phyloP scores from a whole-genome alignment of 78 protist species.

The Dictyostelium brefeldianum region DNA sequence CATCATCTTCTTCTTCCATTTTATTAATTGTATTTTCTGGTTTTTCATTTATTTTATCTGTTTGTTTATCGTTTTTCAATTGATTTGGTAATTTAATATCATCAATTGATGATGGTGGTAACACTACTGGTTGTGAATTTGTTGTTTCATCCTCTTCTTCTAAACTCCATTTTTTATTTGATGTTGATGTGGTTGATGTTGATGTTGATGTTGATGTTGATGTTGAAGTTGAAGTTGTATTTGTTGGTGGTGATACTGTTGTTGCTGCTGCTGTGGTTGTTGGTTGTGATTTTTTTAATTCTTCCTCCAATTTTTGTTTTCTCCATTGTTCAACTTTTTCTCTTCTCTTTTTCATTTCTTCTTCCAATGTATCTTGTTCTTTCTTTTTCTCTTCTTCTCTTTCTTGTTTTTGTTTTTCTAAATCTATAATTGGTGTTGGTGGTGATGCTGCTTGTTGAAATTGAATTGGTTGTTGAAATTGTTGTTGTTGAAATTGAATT shows the following conservation, averaged over 20 bases:
- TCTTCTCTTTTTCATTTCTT: slow-evolving; percentile 81
- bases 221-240: background rate
- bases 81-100: background rate
- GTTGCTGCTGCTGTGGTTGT: slow-evolving; percentile 8
- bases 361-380: slow-evolving; percentile 40
- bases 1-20: slow-evolving; percentile 81
- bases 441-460: slow-evolving; percentile 17
- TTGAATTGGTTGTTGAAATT: background rate
- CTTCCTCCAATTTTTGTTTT: slow-evolving; percentile 62
- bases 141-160: slow-evolving; percentile 66
- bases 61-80: background rate
- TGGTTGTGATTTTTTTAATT: background rate
- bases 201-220: background rate
- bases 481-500: slow-evolving; percentile 13
- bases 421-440: slow-evolving; percentile 24
- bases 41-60: background rate
- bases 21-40: background rate
- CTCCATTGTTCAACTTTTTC: slow-evolving; percentile 79
- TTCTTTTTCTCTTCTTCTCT: slow-evolving; percentile 48
- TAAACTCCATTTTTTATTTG: slow-evolving; percentile 52
- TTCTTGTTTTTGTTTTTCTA: slow-evolving; percentile 40
- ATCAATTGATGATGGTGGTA: background rate
- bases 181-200: background rate
- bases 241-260: background rate
- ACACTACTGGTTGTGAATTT: too few relatives aligned